A percentile compares a stretch with the other conserved stretches of the same genome.
These are phyloP conservation scores for Sporisorium graminicola DNA, from an alignment of 1,284 basidiomycete species.

Conservation along the genomic window DNA sequence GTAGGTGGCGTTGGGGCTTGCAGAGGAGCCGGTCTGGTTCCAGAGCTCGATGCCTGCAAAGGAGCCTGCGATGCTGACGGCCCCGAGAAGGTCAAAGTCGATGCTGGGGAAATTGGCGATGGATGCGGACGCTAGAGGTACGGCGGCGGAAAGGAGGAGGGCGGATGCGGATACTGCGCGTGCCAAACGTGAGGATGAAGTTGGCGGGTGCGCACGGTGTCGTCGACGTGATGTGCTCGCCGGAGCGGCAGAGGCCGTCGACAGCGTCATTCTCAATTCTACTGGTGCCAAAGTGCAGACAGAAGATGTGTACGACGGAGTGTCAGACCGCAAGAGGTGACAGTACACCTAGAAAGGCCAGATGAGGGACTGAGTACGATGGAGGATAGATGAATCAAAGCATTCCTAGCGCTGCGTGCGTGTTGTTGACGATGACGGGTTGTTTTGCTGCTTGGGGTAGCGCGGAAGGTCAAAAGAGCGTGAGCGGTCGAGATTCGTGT, in stretches of 20 bases:
- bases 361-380: not conserved
- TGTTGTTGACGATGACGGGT: not conserved
- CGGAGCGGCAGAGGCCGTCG: conserved; percentile 5
- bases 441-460: not conserved
- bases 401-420: conserved; percentile 12
- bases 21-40: conserved; percentile 51
- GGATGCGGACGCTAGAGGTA: conserved; percentile 29
- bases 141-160: conserved; percentile 27
- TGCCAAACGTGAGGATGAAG: conserved; percentile 9
- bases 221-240: conserved; percentile 14
- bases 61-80: conserved; percentile 60
- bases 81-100: conserved; percentile 64
- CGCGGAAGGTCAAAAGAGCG: conserved; percentile 14
- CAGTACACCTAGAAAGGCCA: not conserved
- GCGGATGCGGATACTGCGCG: conserved; percentile 30
- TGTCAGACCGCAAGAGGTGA: not conserved
- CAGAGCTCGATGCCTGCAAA: conserved; percentile 62
- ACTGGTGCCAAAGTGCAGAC: not conserved
- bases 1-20: conserved; percentile 51
- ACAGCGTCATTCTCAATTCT: conserved; percentile 12
- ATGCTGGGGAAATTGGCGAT: conserved; percentile 57
- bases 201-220: not conserved
- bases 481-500: not conserved
- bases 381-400: conserved; percentile 12
- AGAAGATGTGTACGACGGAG: no score